phyloP scores from a whole-genome alignment of 108 stramenopile species.

The Craspedostauros australis region DNA sequence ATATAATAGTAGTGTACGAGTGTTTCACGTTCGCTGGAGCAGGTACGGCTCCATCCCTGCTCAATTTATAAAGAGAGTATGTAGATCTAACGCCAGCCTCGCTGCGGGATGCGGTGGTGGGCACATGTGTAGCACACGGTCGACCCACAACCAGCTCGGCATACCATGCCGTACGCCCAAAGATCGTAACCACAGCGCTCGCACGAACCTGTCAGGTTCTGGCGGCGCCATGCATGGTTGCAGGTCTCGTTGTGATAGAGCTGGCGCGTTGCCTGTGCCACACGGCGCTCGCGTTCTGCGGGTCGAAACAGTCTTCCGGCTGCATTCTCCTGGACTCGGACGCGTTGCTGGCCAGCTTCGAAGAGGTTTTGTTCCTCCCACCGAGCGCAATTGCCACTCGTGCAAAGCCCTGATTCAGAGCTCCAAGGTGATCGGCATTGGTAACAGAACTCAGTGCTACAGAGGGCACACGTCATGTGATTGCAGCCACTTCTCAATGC shows the following conservation, averaged over 20 bases:
- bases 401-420: constrained; percentile 9
- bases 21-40: too few relatives aligned
- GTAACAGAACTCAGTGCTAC: constrained; percentile 46
- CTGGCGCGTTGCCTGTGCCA: constrained; percentile 18
- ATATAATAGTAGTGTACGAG: too few relatives aligned
- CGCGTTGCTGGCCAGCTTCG: constrained; percentile 44
- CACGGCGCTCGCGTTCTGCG: constrained; percentile 10
- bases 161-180: constrained; percentile 42
- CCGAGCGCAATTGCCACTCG: constrained; percentile 28
- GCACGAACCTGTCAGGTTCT: constrained; percentile 32
- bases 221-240: constrained; percentile 32
- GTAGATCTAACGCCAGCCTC: constrained; percentile 40
- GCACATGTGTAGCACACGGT: constrained; percentile 65
- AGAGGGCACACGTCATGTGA: constrained; percentile 46
- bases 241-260: constrained; percentile 39
- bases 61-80: background rate
- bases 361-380: constrained; percentile 47
- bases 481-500: constrained; percentile 46
- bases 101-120: constrained; percentile 40
- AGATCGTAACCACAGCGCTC: constrained; percentile 27
- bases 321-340: constrained; percentile 31
- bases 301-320: constrained; percentile 6
- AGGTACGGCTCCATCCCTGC: too few relatives aligned
- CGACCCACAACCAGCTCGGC: constrained; percentile 36
- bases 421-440: constrained; percentile 37